These are phyloP conservation scores for Colletotrichum euphorbiae DNA, from an alignment of 2,329 filamentous ascomycete species.

Conservation along the genomic window DNA sequence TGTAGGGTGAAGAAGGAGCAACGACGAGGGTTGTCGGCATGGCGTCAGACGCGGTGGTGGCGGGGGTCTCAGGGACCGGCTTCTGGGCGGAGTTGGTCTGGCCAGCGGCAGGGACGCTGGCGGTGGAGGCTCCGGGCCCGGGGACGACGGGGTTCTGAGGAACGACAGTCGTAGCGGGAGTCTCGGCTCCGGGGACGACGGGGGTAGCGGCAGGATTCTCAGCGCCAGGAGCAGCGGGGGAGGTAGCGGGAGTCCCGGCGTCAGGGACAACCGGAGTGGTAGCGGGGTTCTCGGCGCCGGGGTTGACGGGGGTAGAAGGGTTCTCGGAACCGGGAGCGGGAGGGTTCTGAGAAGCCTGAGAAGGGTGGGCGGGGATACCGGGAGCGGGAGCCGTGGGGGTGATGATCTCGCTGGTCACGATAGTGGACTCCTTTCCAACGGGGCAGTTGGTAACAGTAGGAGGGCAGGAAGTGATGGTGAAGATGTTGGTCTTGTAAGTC, in stretches of 20 bases:
- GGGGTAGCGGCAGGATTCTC: constrained; percentile 33
- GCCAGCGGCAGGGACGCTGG: neutral
- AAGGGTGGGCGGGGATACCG: constrained; percentile 12
- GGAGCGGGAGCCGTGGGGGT: constrained; percentile 37
- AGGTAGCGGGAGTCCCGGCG: neutral
- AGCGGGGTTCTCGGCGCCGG: constrained; percentile 14
- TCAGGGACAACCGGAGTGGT: constrained; percentile 46
- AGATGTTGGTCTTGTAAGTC: constrained; percentile 55
- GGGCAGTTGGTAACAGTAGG: constrained; percentile 47
- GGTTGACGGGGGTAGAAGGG: constrained; percentile 14
- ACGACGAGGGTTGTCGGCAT: constrained; percentile 29
- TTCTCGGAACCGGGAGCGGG: constrained; percentile 16
- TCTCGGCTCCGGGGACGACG: constrained; percentile 45
- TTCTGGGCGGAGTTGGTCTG: constrained; percentile 10
- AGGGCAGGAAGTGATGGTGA: constrained; percentile 68
- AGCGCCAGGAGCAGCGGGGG: constrained; percentile 20
- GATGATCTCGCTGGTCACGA: constrained; percentile 44
- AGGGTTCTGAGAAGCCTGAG: constrained; percentile 31
- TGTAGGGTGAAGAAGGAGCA: constrained; percentile 26
- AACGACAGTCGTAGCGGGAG: constrained; percentile 55
- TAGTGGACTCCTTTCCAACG: neutral
- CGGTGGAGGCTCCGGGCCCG: neutral
- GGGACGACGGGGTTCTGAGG: constrained; percentile 40
- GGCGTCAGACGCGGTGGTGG: neutral
- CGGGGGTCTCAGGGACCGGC: constrained; percentile 17